These are phyloP conservation scores for Fraxinus anomala DNA, from an alignment of 257 asterid genomes.

Conservation along the genomic window DNA sequence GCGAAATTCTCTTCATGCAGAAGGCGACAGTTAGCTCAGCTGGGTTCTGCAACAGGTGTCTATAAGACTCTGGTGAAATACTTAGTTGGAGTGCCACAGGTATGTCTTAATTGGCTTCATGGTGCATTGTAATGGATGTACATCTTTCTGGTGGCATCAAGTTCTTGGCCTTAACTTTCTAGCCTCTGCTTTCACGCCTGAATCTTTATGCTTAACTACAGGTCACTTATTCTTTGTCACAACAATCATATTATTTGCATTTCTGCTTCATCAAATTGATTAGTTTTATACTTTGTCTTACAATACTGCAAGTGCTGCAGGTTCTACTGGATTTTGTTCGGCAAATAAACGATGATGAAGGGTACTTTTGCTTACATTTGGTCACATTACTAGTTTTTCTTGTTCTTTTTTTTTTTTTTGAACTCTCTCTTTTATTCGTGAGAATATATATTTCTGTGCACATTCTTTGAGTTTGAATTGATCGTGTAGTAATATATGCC, in stretches of 20 bases:
- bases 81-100: slow-evolving; percentile 99
- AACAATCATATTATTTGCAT: slow-evolving; percentile 7
- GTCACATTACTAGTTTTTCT: not conserved
- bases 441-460: slow-evolving; percentile 25
- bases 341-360: slow-evolving; percentile 94
- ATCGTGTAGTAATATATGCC: slow-evolving; percentile 21
- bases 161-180: slow-evolving; percentile 16
- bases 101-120: slow-evolving; percentile 31
- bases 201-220: not conserved
- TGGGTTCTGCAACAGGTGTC: slow-evolving; percentile 98
- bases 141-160: slow-evolving; percentile 1
- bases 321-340: slow-evolving; percentile 91
- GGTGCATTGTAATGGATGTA: slow-evolving; percentile 16
- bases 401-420: not conserved
- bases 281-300: slow-evolving; percentile 25
- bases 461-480: slow-evolving; percentile 22
- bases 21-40: slow-evolving; percentile 90
- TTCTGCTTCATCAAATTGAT: slow-evolving; percentile 8
- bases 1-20: slow-evolving; percentile 45
- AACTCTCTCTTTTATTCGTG: slow-evolving; percentile 6
- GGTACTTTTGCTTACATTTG: slow-evolving; percentile 55
- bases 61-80: slow-evolving; percentile 92
- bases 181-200: slow-evolving; percentile 1
- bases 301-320: slow-evolving; percentile 48
- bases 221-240: slow-evolving; percentile 11